Conservation (phyloP, 164 flowering plant species). For the Tetrastigma voinierianum region DNA sequence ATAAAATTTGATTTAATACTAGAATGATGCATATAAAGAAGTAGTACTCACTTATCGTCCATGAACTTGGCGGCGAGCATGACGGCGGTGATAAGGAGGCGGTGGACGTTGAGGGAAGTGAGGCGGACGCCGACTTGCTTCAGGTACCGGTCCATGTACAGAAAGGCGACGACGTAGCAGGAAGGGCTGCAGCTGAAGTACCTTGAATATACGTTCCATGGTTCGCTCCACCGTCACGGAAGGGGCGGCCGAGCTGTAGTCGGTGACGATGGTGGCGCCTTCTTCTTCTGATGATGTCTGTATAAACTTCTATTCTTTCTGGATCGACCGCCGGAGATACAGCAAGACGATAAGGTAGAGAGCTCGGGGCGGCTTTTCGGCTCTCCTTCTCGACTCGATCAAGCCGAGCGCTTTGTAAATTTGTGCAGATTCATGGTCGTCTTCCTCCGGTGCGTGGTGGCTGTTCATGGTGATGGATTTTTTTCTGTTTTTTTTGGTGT, state of each 20-base stretch:
- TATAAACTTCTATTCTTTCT: slow-evolving; percentile 13
- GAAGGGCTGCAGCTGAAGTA: slow-evolving; percentile 69
- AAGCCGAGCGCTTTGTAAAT: slow-evolving; percentile 6
- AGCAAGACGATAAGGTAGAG: slow-evolving; percentile 15
- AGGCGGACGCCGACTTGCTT: slow-evolving; percentile 15
- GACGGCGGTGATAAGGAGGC: slow-evolving; percentile 33
- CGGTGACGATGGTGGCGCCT: slow-evolving; percentile 17
- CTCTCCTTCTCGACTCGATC: not conserved
- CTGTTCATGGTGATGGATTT: not conserved
- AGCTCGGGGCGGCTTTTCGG: slow-evolving; percentile 13
- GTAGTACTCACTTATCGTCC: slow-evolving; percentile 38
- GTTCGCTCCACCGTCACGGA: slow-evolving; percentile 48
- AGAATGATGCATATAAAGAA: too few relatives aligned
- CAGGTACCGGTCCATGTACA: slow-evolving; percentile 56
- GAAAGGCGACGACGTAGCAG: slow-evolving; percentile 58
- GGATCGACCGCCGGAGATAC: slow-evolving; percentile 20
- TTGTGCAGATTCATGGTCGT: slow-evolving; percentile 3
- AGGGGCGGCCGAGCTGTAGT: slow-evolving; percentile 58
- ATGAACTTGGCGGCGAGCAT: slow-evolving; percentile 41
- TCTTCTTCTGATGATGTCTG: slow-evolving; percentile 4
- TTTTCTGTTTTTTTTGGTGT: not conserved
- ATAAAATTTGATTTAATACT: too few relatives aligned
- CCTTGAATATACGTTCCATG: slow-evolving; percentile 61
- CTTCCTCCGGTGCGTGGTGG: not conserved
- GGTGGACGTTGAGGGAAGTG: slow-evolving; percentile 35